phyloP scores from a whole-genome alignment of 73 alveolate genomes.

The Paramecium primaurelia region DNA sequence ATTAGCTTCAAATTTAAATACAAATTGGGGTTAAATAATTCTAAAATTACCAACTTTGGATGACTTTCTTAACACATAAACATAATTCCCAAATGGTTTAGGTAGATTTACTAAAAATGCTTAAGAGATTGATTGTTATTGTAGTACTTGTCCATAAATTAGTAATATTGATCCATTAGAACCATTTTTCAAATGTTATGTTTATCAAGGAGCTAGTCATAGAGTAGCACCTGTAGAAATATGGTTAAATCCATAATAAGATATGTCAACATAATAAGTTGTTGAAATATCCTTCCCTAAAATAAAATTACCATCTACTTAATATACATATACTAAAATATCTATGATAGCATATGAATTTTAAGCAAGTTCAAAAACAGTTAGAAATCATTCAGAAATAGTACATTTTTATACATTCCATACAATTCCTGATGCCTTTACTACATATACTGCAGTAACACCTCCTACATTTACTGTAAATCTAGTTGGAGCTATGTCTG shows the following conservation, averaged over 20 bases:
- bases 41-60: neutral
- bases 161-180: neutral
- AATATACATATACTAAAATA: constrained; percentile 9
- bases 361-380: neutral
- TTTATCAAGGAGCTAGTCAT: constrained; percentile 23
- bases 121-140: constrained; percentile 46
- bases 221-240: constrained; percentile 42
- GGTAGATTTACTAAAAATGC: constrained; percentile 36
- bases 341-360: constrained; percentile 36
- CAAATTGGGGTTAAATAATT: constrained; percentile 5
- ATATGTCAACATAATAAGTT: neutral
- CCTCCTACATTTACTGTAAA: neutral
- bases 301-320: constrained; percentile 24
- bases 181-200: constrained; percentile 17
- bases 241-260: constrained; percentile 25
- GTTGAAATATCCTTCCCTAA: constrained; percentile 40
- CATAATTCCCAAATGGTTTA: neutral
- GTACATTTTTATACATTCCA: neutral
- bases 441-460: neutral
- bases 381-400: constrained; percentile 10
- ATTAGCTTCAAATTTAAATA: neutral
- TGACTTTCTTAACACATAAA: neutral
- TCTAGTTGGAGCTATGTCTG: constrained; percentile 35
- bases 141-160: constrained; percentile 25
- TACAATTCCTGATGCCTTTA: constrained; percentile 38